Evolutionary conservation across 129 eudicot genomes (phyloP).

Genomic region (Pulicaria dysenterica): DNA sequence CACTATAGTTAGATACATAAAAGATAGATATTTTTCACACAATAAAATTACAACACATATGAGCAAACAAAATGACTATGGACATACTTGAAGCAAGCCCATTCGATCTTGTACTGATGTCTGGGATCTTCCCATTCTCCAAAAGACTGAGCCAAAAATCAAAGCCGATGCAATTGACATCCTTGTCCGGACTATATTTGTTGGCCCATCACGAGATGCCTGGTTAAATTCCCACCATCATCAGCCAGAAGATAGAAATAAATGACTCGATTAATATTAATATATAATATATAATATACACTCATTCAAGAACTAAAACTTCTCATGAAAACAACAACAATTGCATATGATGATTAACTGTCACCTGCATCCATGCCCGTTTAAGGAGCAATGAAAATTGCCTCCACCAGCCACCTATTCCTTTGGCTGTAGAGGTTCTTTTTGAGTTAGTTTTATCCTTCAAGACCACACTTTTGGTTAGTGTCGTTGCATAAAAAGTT

Average conservation of each 20-base stretch:
- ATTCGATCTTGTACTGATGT: slow-evolving; percentile 95
- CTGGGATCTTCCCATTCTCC: slow-evolving; percentile 98
- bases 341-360: slow-evolving; percentile 6
- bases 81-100: slow-evolving; percentile 94
- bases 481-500: slow-evolving; percentile 66
- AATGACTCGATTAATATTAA: slow-evolving; percentile 1
- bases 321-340: slow-evolving; percentile 15
- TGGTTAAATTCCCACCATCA: slow-evolving; percentile 37
- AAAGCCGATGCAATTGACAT: slow-evolving; percentile 97
- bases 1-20: too few relatives aligned
- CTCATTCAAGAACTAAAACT: neutral
- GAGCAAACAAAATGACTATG: slow-evolving; percentile 12
- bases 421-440: slow-evolving; percentile 44
- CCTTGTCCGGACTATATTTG: slow-evolving; percentile 87
- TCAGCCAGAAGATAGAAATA: slow-evolving; percentile 3
- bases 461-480: slow-evolving; percentile 37
- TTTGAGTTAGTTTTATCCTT: slow-evolving; percentile 34
- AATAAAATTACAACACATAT: neutral
- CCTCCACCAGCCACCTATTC: slow-evolving; percentile 82
- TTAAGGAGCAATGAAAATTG: slow-evolving; percentile 81
- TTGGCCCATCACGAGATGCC: slow-evolving; percentile 99
- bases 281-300: too few relatives aligned
- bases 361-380: slow-evolving; percentile 99
- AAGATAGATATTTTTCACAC: neutral
- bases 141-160: slow-evolving; percentile 95